phyloP scores from a whole-genome alignment of 2,329 filamentous ascomycete genomes.

The Fusarium multiceps region DNA sequence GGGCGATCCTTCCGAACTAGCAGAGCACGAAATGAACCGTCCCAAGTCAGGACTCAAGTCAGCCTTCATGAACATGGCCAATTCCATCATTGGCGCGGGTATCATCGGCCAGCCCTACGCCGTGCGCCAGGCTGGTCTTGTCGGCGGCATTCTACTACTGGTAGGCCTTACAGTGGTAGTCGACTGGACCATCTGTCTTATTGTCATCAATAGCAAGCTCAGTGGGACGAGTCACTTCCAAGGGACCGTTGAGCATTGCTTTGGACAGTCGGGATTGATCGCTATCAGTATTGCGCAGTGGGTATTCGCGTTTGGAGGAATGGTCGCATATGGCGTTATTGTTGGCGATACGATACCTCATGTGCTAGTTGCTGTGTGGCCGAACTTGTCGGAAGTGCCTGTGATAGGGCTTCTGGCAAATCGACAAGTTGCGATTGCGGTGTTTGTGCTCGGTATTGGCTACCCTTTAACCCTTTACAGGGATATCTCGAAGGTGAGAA shows the following conservation, averaged over 20 bases:
- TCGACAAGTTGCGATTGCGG: conserved; percentile 83
- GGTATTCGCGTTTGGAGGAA: conserved; percentile 98
- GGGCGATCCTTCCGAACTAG: conserved; percentile 56
- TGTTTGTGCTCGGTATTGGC: conserved; percentile 87
- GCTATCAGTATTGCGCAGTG: conserved; percentile 93
- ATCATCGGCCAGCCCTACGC: conserved; percentile 93
- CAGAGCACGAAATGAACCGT: conserved; percentile 67
- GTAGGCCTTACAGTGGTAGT: conserved; percentile 83
- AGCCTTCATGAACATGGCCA: conserved; percentile 99
- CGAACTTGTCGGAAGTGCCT: conserved; percentile 75
- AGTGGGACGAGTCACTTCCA: conserved; percentile 95
- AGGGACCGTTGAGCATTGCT: conserved; percentile 95
- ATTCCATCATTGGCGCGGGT: conserved; percentile 89
- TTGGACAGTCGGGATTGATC: conserved; percentile 86
- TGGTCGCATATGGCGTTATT: conserved; percentile 98
- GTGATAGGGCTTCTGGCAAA: conserved; percentile 87
- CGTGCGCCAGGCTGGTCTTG: conserved; percentile 89
- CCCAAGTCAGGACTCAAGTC: conserved; percentile 87
- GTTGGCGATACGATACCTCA: conserved; percentile 96
- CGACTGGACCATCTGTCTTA: conserved; percentile 97
- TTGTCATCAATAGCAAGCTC: conserved; percentile 97
- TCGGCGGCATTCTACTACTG: conserved; percentile 82
- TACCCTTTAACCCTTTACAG: conserved; percentile 93
- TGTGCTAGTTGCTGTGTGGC: conserved; percentile 85
- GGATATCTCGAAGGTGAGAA: conserved; percentile 90